A percentile compares a stretch with the other conserved stretches of the same genome.
Evolutionary conservation across 352 stramenopile species (phyloP).

Genomic region (Chrysophaeum taylorii): DNA sequence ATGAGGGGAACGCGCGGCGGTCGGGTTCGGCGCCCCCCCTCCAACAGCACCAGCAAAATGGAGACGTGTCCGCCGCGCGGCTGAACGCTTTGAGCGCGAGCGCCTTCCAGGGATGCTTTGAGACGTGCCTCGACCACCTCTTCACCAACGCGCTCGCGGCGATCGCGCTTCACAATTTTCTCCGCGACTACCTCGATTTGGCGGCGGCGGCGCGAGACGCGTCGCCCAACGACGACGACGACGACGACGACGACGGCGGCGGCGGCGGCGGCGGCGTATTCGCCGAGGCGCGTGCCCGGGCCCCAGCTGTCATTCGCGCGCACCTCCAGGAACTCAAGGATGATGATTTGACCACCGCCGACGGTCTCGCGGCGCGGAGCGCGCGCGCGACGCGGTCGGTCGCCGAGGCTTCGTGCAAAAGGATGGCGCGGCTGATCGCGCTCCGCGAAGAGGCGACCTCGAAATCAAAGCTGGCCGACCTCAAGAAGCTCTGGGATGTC

Average conservation of each 20-base stretch:
- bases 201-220: conserved; percentile 14
- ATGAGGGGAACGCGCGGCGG: neutral
- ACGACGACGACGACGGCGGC: conserved; percentile 30
- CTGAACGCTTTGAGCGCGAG: neutral
- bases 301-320: no score
- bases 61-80: neutral
- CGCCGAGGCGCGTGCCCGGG: no score
- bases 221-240: conserved; percentile 15
- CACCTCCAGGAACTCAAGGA: no score
- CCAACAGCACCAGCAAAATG: no score
- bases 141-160: conserved; percentile 38
- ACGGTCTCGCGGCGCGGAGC: no score
- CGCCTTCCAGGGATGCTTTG: conserved; percentile 50
- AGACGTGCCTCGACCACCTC: conserved; percentile 57
- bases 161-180: conserved; percentile 46
- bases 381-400: conserved; percentile 44
- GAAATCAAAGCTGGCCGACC: conserved; percentile 62
- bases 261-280: conserved; percentile 33
- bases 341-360: no score
- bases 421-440: conserved; percentile 45
- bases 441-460: conserved; percentile 50
- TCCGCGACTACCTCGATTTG: conserved; percentile 7
- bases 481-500: conserved; percentile 82
- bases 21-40: no score
- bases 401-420: no score